Evolutionary conservation across 441 rosid species (phyloP), one percentile per base, ranked within the genome.

Genomic region (Erodium moschatum): DNA sequence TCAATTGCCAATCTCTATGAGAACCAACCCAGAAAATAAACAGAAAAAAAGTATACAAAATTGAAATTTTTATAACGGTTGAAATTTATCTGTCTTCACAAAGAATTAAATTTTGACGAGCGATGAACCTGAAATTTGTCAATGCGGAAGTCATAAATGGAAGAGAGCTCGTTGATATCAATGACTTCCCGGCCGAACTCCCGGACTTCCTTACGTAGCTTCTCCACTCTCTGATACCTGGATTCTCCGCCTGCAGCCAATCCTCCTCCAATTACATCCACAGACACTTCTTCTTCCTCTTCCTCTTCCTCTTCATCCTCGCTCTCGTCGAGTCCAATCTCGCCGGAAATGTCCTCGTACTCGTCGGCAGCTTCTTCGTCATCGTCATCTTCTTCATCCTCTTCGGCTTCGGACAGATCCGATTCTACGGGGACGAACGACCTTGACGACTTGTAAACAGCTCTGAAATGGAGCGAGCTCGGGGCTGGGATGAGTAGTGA

Each of bases 61-160:
- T 48, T 15, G 40, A 15, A 31, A 52, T 16, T 8, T 24, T 27
- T 2, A 33, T 6, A 33, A 6, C 9, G 4, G 42, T 38, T 7
- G 6, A 38, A 5, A 38, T 5, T 38, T 38, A 38, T 38, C 42
- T 38, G 9, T 38, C 8, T 5, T 0, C 42, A 38, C 42, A 11
- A 8, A n/a, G 20, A 65, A 31, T 13, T 35, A 24, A 12, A 65
- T 27, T 38, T 1, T 6, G 19, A 29, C n/a, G 10, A 16, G 5
- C 42, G 8, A 16, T 20, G 54, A 76, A 93, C 98, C 96, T 91
- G 98, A 75, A 93, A 93, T 80, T 86, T 91, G 67, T 93, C 98
- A 60, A 93, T 85, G 40, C 96, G 95, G 67, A 91, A 91, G 80
- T 88, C 88, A 74, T 91, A 89, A 65, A 89, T 73, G n/a, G 89